A percentile compares a stretch with the other conserved stretches of the same genome.
These are phyloP conservation scores for Penicillium aurantiogriseum DNA, from an alignment of 2,329 filamentous ascomycete genomes.

Conservation along the genomic window DNA sequence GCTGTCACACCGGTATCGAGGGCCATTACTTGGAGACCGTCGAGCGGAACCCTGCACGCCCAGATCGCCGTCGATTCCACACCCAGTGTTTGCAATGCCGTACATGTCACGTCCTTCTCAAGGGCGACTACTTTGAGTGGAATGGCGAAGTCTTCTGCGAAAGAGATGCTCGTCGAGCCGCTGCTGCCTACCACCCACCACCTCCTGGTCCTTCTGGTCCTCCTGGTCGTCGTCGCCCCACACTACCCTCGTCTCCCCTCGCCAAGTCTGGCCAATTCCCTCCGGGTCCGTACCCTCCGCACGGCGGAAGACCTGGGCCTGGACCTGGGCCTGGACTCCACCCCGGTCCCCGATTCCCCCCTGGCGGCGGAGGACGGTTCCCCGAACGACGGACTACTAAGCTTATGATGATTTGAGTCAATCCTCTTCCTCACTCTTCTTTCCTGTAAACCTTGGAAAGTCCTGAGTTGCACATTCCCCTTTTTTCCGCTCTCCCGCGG, in stretches of 20 bases:
- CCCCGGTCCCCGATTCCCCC: conserved; percentile 25
- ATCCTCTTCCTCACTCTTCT: background rate
- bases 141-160: conserved; percentile 80
- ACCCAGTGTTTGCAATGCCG: conserved; percentile 80
- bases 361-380: conserved; percentile 40
- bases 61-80: conserved; percentile 71
- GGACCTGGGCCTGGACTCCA: conserved; percentile 17
- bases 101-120: conserved; percentile 67
- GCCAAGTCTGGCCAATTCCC: conserved; percentile 30
- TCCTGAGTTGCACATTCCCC: background rate
- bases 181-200: conserved; percentile 30
- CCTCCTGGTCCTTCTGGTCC: conserved; percentile 29
- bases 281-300: conserved; percentile 25
- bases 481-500: background rate
- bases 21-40: conserved; percentile 87
- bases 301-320: background rate
- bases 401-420: conserved; percentile 49
- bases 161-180: conserved; percentile 70
- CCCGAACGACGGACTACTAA: conserved; percentile 51
- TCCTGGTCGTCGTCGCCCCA: conserved; percentile 37
- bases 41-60: conserved; percentile 35
- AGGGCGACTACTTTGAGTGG: conserved; percentile 89
- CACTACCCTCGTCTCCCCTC: conserved; percentile 35
- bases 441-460: background rate
- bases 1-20: conserved; percentile 83